phyloP scores from a whole-genome alignment of 1,139 yeast species.

The Scheffersomyces lignicola region DNA sequence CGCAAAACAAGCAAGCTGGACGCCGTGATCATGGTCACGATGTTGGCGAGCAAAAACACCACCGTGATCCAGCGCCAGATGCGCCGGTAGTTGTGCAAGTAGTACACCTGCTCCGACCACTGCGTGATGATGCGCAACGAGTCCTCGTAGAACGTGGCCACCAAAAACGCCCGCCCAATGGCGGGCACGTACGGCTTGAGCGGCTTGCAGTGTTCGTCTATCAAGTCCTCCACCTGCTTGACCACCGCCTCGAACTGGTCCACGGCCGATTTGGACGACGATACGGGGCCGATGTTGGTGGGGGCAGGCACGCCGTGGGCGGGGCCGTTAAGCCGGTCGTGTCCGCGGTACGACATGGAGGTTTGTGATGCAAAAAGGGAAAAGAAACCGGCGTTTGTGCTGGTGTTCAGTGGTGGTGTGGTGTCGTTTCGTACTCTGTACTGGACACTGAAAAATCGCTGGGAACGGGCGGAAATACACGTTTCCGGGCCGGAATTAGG shows the following conservation, averaged over 20 bases:
- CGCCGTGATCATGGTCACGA: conserved; percentile 69
- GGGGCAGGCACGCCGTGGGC: conserved; percentile 16
- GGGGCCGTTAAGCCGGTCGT: conserved; percentile 27
- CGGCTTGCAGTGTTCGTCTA: conserved; percentile 49
- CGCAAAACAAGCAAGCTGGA: conserved; percentile 73
- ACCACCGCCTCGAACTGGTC: conserved; percentile 50
- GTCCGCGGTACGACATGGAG: conserved; percentile 36
- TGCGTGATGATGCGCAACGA: conserved; percentile 80
- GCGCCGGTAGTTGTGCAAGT: conserved; percentile 77
- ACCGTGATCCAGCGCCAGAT: conserved; percentile 79
- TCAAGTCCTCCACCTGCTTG: conserved; percentile 44
- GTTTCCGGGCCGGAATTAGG: too few relatives aligned
- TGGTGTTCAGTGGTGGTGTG: too few relatives aligned
- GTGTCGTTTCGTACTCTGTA: too few relatives aligned
- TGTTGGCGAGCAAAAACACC: conserved; percentile 61
- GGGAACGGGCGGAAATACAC: too few relatives aligned
- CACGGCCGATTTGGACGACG: conserved; percentile 21
- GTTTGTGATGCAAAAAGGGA: too few relatives aligned
- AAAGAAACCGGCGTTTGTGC: too few relatives aligned
- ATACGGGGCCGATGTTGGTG: conserved; percentile 26
- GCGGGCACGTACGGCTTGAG: conserved; percentile 78
- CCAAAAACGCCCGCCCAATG: conserved; percentile 86
- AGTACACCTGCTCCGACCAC: conserved; percentile 90
- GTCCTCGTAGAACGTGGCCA: conserved; percentile 93
- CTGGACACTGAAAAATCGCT: too few relatives aligned